Evolutionary conservation across 1,139 yeast species (phyloP).

Genomic region (Saccharomyces pastorianus): DNA sequence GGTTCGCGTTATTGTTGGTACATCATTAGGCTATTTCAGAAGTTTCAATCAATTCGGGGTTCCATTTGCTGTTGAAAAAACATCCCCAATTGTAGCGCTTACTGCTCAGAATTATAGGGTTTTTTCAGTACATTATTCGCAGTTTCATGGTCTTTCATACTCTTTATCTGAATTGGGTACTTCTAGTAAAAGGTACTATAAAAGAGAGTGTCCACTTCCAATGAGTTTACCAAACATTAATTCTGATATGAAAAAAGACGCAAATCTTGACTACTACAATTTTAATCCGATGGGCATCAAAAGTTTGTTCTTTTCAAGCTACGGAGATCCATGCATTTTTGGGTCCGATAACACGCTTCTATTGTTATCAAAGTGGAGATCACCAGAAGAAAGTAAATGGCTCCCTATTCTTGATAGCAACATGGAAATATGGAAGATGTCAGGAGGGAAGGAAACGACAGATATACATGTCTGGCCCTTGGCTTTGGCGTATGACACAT

Average conservation of each 20-base stretch:
- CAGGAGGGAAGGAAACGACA: slow-evolving; percentile 49
- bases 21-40: slow-evolving; percentile 51
- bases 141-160: slow-evolving; percentile 24
- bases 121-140: slow-evolving; percentile 27
- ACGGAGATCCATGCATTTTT: slow-evolving; percentile 81
- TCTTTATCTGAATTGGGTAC: slow-evolving; percentile 27
- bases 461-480: slow-evolving; percentile 75
- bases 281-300: slow-evolving; percentile 37
- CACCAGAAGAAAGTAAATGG: slow-evolving; percentile 73
- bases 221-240: slow-evolving; percentile 16
- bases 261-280: slow-evolving; percentile 18
- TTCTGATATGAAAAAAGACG: slow-evolving; percentile 12
- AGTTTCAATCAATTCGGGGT: slow-evolving; percentile 50
- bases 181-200: slow-evolving; percentile 29
- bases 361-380: slow-evolving; percentile 72
- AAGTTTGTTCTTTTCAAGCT: slow-evolving; percentile 73
- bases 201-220: slow-evolving; percentile 28
- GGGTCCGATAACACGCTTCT: slow-evolving; percentile 69
- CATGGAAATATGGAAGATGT: slow-evolving; percentile 39
- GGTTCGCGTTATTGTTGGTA: slow-evolving; percentile 43
- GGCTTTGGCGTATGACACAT: slow-evolving; percentile 57
- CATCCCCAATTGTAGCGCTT: slow-evolving; percentile 49
- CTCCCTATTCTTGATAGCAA: slow-evolving; percentile 70
- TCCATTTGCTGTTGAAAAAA: slow-evolving; percentile 44
- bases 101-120: slow-evolving; percentile 35